Percentiles rank a stretch among this genome's conserved stretches.
phyloP scores from a whole-genome alignment of 768 basidiomycete species.

The Lactarius akahatsu region DNA sequence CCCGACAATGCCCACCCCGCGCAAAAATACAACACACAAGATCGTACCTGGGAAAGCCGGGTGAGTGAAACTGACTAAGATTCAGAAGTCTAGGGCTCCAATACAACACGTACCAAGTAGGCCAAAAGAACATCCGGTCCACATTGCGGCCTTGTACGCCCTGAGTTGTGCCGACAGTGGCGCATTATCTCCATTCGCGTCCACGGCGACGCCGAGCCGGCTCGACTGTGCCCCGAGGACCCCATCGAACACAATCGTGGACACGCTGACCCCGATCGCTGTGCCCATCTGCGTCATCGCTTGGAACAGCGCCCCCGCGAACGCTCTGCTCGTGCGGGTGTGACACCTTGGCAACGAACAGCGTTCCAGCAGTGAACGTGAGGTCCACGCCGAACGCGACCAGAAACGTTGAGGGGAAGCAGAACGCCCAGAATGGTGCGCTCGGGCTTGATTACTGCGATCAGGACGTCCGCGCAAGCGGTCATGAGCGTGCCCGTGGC shows the following conservation, averaged over 20 bases:
- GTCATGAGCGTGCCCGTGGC: conserved; percentile 60
- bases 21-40: conserved; percentile 32
- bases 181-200: conserved; percentile 35
- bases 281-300: conserved; percentile 79
- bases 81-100: too few relatives aligned
- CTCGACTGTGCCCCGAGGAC: conserved; percentile 41
- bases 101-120: conserved; percentile 47
- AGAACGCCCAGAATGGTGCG: conserved; percentile 69
- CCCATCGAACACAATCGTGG: conserved; percentile 68
- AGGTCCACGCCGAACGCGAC: conserved; percentile 78
- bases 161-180: conserved; percentile 42
- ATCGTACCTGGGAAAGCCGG: conserved; percentile 8
- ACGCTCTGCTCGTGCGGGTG: conserved; percentile 71
- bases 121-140: conserved; percentile 63
- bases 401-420: conserved; percentile 65
- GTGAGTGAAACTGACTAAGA: conserved; percentile 1
- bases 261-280: conserved; percentile 66
- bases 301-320: conserved; percentile 74
- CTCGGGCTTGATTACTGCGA: conserved; percentile 62
- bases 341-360: conserved; percentile 70
- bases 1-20: conserved; percentile 45
- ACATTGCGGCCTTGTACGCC: conserved; percentile 64
- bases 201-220: conserved; percentile 36
- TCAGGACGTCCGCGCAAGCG: conserved; percentile 55
- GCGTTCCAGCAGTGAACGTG: conserved; percentile 67